Base-by-base conservation (phyloP, 1,139 yeast species). In the Hanseniaspora gamundiae region DNA sequence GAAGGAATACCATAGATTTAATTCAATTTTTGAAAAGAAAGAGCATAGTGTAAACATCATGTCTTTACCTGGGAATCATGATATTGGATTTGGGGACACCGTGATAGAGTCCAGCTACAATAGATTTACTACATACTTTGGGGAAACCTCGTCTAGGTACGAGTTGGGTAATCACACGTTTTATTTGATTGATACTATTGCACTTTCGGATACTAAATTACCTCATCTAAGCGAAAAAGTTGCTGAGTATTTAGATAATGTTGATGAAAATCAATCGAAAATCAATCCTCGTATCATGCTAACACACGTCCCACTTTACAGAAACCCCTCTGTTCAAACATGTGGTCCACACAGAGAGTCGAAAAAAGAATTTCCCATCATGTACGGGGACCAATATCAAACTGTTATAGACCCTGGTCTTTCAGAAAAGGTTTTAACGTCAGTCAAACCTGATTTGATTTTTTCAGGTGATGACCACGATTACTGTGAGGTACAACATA, bases 401-500 rank as follows among this genome's bases (percentile, higher is more conserved):
- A 85, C 94, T 0, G 82, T 80, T 14, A 66, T 84, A 16, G 78
- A 76, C 35, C 68, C 73, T 26, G 73, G 72, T 4, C 56, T 81
- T 4, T 69, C 91, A 0, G 69, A 74, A 41, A 67, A 70, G 17
- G 70, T 91, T 8, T 60, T 91, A 35, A 57, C 68, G 4, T 62
- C 64, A 4, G 59, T 87, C 1, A 66, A 71, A 42, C 98, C 98
- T 0, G 65, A 67, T 16, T 64, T 80, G 8, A 70, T 85, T 1
- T 84, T 87, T 58, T 80, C 94, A 3, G 98, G 98, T 1, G 98
- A 91, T 58, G 98, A 91, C 59, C 98, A 91, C 63, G 98, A 91
- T 60, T 88, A 86, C 52, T 91, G 98, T 62, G 87, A 82, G 50
- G 74, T 83, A 13, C 62, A 66, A 11, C 95, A 87, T 55, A 61